Base-by-base conservation (phyloP, 2,329 filamentous ascomycete species). In the Sporothrix pseudoabietina region DNA sequence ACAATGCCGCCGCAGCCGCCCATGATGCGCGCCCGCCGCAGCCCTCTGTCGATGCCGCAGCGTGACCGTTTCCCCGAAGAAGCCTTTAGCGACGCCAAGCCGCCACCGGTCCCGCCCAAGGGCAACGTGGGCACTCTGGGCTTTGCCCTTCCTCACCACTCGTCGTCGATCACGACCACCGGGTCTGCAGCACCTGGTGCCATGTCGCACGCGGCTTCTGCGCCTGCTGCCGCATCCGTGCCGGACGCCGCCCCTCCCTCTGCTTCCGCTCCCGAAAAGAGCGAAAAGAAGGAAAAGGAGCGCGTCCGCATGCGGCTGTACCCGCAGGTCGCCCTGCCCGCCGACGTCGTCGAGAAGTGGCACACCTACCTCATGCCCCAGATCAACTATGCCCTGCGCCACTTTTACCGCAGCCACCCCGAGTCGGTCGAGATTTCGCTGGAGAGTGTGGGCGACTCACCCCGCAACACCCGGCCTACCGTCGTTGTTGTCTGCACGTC, bases 401-500 rank as follows among this genome's bases (percentile, higher is more conserved):
- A 88, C 69, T 93, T 92, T 74, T 90, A 94, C 77, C 88, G 88
- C 76, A 92, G 92, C 77, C 87, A 93, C 69, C 87, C 90, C 0
- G 92, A 95, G 79, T 93, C 92, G 0, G 89, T 93, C 47, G 92
- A 93, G 77, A 93, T 95, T 55, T 92, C 91, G 10, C 87, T 95
- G 1, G 89, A 93, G 74, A 91, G 90, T 0, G 89, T 94, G 55
- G 92, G 92, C 22, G 89, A 92, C 71, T 89, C 88, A 3, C 85
- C 88, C 6, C 85, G 89, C 49, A 89, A 87, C 72, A 89, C 90
- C 0, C 87, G 86, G 72, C 92, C 92, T 0, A 94, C 92, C 0
- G 91, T 94, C 0, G 84, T 94, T 26, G 89, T 95, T 9, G 90
- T 93, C 4, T 95, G 92, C 81, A 91, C 88, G 1, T 94, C 91